Percentiles rank a stretch among this genome's conserved stretches.
Conservation (phyloP, 108 stramenopile species). For the Cyclotella sp. region DNA sequence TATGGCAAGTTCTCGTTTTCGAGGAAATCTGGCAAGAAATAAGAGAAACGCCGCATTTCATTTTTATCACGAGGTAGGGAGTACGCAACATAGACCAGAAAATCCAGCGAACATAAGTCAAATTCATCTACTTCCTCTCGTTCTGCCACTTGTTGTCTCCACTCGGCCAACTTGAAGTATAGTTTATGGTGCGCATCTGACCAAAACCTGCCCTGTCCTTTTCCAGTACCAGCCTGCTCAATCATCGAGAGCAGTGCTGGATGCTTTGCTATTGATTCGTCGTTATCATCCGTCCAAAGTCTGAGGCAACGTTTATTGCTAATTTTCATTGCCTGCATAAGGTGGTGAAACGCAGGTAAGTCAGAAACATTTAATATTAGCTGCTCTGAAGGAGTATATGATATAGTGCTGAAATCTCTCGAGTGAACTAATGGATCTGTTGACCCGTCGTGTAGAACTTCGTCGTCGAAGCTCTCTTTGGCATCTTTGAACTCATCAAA, state of each 20-base stretch:
- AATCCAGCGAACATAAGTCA: conserved; percentile 68
- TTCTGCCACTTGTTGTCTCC: conserved; percentile 61
- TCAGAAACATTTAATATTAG: conserved; percentile 40
- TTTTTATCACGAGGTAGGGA: conserved; percentile 51
- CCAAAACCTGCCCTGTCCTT: conserved; percentile 49
- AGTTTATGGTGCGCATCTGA: conserved; percentile 59
- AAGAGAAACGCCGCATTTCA: conserved; percentile 49
- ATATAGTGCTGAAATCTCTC: neutral
- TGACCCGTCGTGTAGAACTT: neutral
- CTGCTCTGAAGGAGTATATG: conserved; percentile 11
- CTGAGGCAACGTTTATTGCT: conserved; percentile 75
- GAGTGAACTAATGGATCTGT: conserved; percentile 15
- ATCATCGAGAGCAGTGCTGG: conserved; percentile 46
- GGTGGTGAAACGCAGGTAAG: conserved; percentile 56
- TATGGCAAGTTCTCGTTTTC: conserved; percentile 46
- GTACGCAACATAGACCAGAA: conserved; percentile 62
- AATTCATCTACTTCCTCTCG: conserved; percentile 38
- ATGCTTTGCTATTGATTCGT: conserved; percentile 44
- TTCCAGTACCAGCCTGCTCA: conserved; percentile 47
- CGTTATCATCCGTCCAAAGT: conserved; percentile 66
- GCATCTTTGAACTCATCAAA: conserved; percentile 19
- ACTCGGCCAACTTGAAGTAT: conserved; percentile 62
- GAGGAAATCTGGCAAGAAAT: conserved; percentile 50
- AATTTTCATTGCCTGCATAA: conserved; percentile 68
- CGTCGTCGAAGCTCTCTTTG: conserved; percentile 20